Conservation (phyloP, 148 eudicot genomes). For the Persicaria maculosa region DNA sequence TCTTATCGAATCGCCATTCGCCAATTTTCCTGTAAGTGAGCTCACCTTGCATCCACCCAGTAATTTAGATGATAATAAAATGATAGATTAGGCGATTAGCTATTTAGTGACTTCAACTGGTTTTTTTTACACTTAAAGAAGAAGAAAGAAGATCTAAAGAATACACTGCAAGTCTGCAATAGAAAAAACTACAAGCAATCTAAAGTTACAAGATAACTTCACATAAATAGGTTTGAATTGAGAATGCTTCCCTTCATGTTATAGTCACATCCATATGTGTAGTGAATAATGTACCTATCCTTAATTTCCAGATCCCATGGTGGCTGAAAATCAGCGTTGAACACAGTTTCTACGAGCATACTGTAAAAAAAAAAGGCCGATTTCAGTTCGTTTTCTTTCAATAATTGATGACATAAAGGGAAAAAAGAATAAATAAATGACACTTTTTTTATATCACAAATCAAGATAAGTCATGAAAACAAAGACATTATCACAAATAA, state of each 20-base stretch:
- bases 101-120: neutral
- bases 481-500: too few relatives aligned
- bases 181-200: neutral
- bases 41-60: slow-evolving; percentile 49
- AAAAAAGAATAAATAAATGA: too few relatives aligned
- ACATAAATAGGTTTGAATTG: neutral
- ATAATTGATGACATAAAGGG: too few relatives aligned
- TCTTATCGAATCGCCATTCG: slow-evolving; percentile 95
- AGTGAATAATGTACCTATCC: slow-evolving; percentile 74
- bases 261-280: slow-evolving; percentile 93
- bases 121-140: neutral
- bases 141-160: neutral
- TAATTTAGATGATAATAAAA: slow-evolving; percentile 7
- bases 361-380: too few relatives aligned
- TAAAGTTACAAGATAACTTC: neutral
- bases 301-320: slow-evolving; percentile 76
- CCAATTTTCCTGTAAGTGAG: slow-evolving; percentile 88
- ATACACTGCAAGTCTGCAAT: neutral
- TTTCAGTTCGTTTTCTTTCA: too few relatives aligned
- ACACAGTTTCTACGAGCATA: too few relatives aligned
- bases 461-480: too few relatives aligned
- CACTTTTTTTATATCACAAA: too few relatives aligned
- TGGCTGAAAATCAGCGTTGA: slow-evolving; percentile 45
- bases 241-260: slow-evolving; percentile 62
- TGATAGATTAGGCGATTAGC: neutral